These are phyloP conservation scores for Cenchrus purpureus DNA, from an alignment of 176 grass and related monocot species.

Conservation along the genomic window DNA sequence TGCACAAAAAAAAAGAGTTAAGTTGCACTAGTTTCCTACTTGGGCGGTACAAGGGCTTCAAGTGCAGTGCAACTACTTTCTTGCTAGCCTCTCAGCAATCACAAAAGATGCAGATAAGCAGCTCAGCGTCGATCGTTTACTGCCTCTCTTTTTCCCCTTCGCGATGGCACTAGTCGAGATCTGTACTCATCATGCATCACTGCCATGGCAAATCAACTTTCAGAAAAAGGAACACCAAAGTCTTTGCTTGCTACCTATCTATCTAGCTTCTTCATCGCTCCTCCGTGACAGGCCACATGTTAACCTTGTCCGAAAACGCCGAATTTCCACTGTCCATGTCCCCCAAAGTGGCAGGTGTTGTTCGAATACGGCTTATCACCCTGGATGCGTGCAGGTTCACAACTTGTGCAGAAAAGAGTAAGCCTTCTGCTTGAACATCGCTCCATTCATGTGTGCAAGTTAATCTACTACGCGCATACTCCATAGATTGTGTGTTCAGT, in stretches of 20 bases:
- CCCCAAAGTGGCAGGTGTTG: conserved; percentile 34
- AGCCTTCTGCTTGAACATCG: neutral
- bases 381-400: conserved; percentile 22
- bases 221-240: neutral
- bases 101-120: neutral
- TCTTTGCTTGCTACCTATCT: neutral
- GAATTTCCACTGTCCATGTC: conserved; percentile 14
- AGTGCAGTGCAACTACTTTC: neutral
- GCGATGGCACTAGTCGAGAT: neutral
- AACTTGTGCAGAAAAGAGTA: conserved; percentile 22
- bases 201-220: conserved; percentile 29
- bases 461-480: neutral
- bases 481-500: neutral
- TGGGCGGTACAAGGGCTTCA: neutral
- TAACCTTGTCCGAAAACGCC: conserved; percentile 24
- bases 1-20: neutral
- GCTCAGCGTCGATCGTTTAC: neutral
- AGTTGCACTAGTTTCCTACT: conserved; percentile 4
- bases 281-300: conserved; percentile 1
- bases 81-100: neutral
- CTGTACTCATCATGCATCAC: neutral
- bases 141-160: no score
- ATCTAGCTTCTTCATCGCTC: neutral
- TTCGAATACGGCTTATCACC: conserved; percentile 14
- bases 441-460: neutral